Conservation (phyloP, 805 yeast species). For the Wickerhamomyces queroliae region DNA sequence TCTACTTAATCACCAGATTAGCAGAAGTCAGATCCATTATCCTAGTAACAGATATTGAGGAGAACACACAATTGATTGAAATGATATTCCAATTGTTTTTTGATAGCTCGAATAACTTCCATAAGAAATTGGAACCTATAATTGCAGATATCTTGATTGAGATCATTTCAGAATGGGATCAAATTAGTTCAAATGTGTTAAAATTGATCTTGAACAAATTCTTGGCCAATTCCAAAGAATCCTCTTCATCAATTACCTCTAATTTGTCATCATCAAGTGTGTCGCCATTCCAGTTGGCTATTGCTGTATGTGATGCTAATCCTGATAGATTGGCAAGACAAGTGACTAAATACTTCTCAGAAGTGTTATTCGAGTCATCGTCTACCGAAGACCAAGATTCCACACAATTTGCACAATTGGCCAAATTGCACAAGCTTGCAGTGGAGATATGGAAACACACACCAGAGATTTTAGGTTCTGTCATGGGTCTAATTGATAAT, state of each 20-base stretch:
- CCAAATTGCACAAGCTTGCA: constrained; percentile 56
- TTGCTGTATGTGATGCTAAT: constrained; percentile 63
- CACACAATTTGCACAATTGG: constrained; percentile 34
- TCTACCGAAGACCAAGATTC: constrained; percentile 21
- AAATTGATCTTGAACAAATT: constrained; percentile 63
- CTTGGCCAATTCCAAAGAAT: constrained; percentile 24
- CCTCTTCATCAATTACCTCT: constrained; percentile 11
- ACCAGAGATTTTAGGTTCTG: constrained; percentile 69
- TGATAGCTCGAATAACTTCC: constrained; percentile 41
- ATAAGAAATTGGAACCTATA: constrained; percentile 50
- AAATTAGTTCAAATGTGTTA: constrained; percentile 54
- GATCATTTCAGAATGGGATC: constrained; percentile 63
- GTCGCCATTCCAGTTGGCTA: constrained; percentile 60
- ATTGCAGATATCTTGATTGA: constrained; percentile 71
- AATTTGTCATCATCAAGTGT: constrained; percentile 12
- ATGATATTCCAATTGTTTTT: constrained; percentile 59
- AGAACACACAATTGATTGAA: constrained; percentile 48
- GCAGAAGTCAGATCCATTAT: constrained; percentile 75
- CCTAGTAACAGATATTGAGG: constrained; percentile 68
- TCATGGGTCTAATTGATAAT: constrained; percentile 74
- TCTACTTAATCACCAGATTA: constrained; percentile 58
- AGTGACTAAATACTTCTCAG: constrained; percentile 75
- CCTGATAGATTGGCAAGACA: constrained; percentile 70
- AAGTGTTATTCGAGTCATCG: constrained; percentile 60
- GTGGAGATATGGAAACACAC: constrained; percentile 70